Conservation (phyloP, 805 yeast species). For the Saccharomycopsis amapae region DNA sequence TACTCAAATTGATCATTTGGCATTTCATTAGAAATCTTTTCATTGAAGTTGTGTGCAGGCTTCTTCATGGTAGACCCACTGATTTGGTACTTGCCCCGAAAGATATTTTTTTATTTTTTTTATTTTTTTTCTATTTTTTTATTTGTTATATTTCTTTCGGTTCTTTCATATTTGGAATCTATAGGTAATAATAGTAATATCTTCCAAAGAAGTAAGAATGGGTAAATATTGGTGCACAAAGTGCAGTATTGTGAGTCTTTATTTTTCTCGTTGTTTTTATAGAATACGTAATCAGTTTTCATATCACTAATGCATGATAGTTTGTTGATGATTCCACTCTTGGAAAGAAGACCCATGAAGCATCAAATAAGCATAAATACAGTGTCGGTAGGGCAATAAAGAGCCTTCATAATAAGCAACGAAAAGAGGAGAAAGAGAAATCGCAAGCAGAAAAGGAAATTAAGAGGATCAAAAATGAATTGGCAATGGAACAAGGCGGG, state of each 20-base stretch:
- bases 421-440: conserved; percentile 1
- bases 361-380: conserved; percentile 4
- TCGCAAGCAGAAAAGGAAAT: conserved; percentile 3
- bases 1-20: too few species aligned
- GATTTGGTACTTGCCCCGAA: background rate
- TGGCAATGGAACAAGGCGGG: background rate
- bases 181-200: background rate
- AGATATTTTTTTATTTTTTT: background rate
- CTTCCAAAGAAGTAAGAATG: background rate
- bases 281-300: background rate
- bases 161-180: background rate
- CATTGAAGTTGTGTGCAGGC: background rate
- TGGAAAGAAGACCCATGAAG: conserved; percentile 9
- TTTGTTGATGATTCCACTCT: conserved; percentile 7
- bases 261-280: background rate
- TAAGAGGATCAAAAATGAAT: background rate
- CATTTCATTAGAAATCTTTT: background rate
- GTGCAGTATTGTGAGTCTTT: conserved; percentile 6
- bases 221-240: conserved; percentile 10
- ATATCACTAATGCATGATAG: background rate
- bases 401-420: background rate
- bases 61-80: background rate
- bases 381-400: conserved; percentile 2
- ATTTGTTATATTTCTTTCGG: too few species aligned
- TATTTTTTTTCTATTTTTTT: background rate